Evolutionary conservation across 2,329 filamentous ascomycete genomes (phyloP).

Genomic region (Hypomyces perniciosus): DNA sequence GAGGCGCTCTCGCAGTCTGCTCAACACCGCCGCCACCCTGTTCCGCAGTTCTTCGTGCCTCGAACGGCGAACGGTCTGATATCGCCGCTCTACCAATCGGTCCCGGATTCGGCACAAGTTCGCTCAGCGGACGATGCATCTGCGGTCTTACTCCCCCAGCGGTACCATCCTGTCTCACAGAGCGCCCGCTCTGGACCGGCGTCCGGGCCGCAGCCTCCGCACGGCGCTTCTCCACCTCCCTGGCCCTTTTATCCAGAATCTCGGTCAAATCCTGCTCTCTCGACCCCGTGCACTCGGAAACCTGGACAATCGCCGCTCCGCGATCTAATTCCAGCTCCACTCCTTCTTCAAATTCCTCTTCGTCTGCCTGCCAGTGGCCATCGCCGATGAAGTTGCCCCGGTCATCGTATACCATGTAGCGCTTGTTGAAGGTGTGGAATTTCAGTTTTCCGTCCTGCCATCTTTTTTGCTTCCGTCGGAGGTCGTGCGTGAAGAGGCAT

Average conservation of each 20-base stretch:
- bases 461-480: slow-evolving; percentile 79
- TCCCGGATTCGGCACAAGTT: slow-evolving; percentile 25
- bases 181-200: slow-evolving; percentile 16
- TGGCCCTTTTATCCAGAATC: slow-evolving; percentile 63
- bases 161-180: slow-evolving; percentile 1
- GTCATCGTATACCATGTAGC: slow-evolving; percentile 85
- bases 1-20: slow-evolving; percentile 14
- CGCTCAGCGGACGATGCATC: slow-evolving; percentile 39
- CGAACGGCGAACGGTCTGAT: slow-evolving; percentile 29
- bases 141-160: neutral
- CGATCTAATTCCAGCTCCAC: slow-evolving; percentile 77
- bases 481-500: slow-evolving; percentile 82
- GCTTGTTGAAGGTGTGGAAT: slow-evolving; percentile 86
- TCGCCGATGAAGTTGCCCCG: slow-evolving; percentile 77
- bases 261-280: slow-evolving; percentile 73
- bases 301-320: slow-evolving; percentile 70
- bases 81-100: slow-evolving; percentile 29
- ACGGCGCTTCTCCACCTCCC: slow-evolving; percentile 47
- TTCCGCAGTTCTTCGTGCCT: slow-evolving; percentile 18
- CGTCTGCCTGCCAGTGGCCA: slow-evolving; percentile 63
- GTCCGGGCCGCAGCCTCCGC: slow-evolving; percentile 37
- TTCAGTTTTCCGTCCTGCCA: slow-evolving; percentile 91
- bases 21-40: neutral
- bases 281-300: slow-evolving; percentile 66
- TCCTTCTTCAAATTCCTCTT: slow-evolving; percentile 61